Evolutionary conservation across 2,329 filamentous ascomycete species (phyloP).

Genomic region (Arthrobotrys conoides): DNA sequence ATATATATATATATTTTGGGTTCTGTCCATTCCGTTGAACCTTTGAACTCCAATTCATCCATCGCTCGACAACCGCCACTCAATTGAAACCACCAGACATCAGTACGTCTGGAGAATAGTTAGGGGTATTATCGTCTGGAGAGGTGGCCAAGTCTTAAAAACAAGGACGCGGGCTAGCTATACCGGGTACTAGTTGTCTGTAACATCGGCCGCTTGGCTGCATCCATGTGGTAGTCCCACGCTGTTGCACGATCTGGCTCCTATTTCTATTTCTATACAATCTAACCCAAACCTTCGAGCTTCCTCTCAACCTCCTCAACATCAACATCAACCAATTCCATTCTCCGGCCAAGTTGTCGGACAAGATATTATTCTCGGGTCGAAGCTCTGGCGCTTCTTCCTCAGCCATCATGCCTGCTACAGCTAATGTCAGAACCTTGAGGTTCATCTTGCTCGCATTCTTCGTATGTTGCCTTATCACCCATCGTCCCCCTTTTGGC

Average conservation of each 20-base stretch:
- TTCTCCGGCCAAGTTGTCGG: slow-evolving; percentile 26
- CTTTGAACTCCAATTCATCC: not conserved
- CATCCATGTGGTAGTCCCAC: slow-evolving; percentile 42
- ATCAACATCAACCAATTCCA: slow-evolving; percentile 37
- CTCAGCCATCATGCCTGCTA: slow-evolving; percentile 57
- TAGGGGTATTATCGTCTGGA: not conserved
- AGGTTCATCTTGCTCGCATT: slow-evolving; percentile 83
- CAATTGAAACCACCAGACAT: not conserved
- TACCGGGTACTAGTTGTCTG: not conserved
- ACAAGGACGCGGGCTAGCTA: not conserved
- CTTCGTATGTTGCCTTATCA: slow-evolving; percentile 75
- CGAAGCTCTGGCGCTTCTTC: slow-evolving; percentile 61
- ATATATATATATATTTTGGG: not conserved
- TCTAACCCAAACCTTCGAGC: slow-evolving; percentile 1
- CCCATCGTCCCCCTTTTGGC: slow-evolving; percentile 13
- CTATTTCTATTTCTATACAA: slow-evolving; percentile 6
- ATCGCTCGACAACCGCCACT: not conserved
- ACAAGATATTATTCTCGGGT: slow-evolving; percentile 39
- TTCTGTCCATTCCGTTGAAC: not conserved
- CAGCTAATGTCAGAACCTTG: slow-evolving; percentile 65
- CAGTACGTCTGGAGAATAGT: not conserved
- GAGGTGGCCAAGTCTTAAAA: not conserved
- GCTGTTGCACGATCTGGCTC: slow-evolving; percentile 10
- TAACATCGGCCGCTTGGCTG: slow-evolving; percentile 34
- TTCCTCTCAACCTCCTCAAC: not conserved